Conservation (phyloP, 805 yeast genomes). For the Spathaspora girioi region DNA sequence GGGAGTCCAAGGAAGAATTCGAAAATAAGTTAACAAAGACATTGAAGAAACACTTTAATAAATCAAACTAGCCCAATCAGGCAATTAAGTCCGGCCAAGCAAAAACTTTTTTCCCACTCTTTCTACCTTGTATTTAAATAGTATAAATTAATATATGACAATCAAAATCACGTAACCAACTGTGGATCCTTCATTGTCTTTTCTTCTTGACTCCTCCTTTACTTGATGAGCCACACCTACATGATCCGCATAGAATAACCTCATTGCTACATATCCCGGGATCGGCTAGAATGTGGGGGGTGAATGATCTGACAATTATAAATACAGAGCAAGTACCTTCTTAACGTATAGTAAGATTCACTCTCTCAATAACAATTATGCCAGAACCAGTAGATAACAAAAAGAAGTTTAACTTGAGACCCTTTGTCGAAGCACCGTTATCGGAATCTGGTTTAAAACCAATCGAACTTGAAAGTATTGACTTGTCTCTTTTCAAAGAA, state of each 20-base stretch:
- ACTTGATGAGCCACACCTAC: not conserved
- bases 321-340: not conserved
- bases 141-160: not conserved
- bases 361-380: not conserved
- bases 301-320: not conserved
- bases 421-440: constrained; percentile 23
- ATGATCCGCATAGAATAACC: not conserved
- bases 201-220: not conserved
- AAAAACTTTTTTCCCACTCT: not conserved
- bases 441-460: constrained; percentile 14
- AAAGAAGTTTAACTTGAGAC: constrained; percentile 21
- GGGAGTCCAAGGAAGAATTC: constrained; percentile 24
- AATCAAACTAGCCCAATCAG: not conserved
- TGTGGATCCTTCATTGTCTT: not conserved
- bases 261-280: not conserved
- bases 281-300: not conserved
- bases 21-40: constrained; percentile 12
- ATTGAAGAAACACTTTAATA: constrained; percentile 1
- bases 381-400: constrained; percentile 11
- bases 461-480: constrained; percentile 31
- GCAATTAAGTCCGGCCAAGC: not conserved
- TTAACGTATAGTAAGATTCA: too few species aligned
- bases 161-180: not conserved
- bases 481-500: constrained; percentile 30
- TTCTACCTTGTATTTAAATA: not conserved